Conservation (phyloP, 305 asterid species). For the Fraxinus floribunda region DNA sequence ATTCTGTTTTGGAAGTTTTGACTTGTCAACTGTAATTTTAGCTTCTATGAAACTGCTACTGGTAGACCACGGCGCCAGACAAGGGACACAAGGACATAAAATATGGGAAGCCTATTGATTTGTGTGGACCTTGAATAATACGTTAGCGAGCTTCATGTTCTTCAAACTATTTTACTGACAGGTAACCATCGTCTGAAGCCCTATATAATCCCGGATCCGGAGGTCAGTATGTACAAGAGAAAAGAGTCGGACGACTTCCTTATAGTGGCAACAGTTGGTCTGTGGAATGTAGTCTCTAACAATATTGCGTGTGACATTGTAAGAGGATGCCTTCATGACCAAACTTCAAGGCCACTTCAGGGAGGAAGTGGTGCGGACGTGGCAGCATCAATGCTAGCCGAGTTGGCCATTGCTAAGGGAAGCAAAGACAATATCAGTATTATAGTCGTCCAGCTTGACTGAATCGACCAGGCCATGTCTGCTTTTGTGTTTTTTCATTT, state of each 20-base stretch:
- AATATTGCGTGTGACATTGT: conserved; percentile 16
- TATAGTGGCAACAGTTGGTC: conserved; percentile 32
- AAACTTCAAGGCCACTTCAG: not conserved
- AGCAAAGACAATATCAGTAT: conserved; percentile 56
- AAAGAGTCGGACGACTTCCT: conserved; percentile 27
- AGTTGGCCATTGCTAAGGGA: conserved; percentile 57
- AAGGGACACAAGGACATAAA: not conserved
- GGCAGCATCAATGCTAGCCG: conserved; percentile 30
- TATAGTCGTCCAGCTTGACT: conserved; percentile 45
- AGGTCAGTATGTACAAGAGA: conserved; percentile 21
- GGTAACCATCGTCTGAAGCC: conserved; percentile 29
- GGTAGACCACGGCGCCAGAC: not conserved
- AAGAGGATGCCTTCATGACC: conserved; percentile 10
- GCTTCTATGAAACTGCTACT: not conserved
- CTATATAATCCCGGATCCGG: conserved; percentile 32
- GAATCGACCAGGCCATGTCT: not conserved
- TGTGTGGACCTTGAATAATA: not conserved
- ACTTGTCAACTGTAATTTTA: not conserved
- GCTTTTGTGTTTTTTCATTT: not conserved
- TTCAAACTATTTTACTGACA: not conserved
- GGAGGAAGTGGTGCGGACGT: not conserved
- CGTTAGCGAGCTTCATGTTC: not conserved
- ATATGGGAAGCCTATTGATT: not conserved
- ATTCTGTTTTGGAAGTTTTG: not conserved
- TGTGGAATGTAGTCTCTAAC: conserved; percentile 37